Evolutionary conservation across 225 moss, liverwort and hornwort genomes (phyloP).

Genomic region (Pleurozium schreberi): DNA sequence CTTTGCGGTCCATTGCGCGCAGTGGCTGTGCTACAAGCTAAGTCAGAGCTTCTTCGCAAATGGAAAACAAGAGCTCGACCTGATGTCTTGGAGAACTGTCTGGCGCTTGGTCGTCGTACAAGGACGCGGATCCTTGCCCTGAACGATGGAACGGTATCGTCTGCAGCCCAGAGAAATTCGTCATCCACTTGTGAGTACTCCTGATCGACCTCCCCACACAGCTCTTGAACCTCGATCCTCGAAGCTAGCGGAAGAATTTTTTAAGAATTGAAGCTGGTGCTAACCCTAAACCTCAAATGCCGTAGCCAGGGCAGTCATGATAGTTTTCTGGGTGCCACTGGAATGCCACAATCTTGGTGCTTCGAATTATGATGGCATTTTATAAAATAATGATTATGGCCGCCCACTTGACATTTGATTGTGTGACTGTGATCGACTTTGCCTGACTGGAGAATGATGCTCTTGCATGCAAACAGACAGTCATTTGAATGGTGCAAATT

Average conservation of each 20-base stretch:
- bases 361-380: neutral
- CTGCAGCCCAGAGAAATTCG: neutral
- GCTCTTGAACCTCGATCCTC: neutral
- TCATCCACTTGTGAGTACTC: neutral
- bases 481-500: neutral
- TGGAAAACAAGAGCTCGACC: neutral
- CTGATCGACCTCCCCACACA: neutral
- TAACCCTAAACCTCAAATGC: neutral
- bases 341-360: neutral
- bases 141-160: conserved; percentile 3
- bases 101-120: conserved; percentile 11
- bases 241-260: neutral
- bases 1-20: neutral
- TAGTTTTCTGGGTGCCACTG: neutral
- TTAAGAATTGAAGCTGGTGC: neutral
- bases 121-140: conserved; percentile 5
- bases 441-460: neutral
- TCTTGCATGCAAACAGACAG: neutral
- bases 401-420: neutral
- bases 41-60: neutral
- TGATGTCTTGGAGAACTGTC: neutral
- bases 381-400: no score
- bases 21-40: conserved; percentile 3
- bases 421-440: neutral
- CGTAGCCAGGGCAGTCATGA: neutral